Percentiles rank a stretch among this genome's conserved stretches.
Evolutionary conservation across 164 flowering plant genomes (phyloP).

Genomic region (Annona squamosa): DNA sequence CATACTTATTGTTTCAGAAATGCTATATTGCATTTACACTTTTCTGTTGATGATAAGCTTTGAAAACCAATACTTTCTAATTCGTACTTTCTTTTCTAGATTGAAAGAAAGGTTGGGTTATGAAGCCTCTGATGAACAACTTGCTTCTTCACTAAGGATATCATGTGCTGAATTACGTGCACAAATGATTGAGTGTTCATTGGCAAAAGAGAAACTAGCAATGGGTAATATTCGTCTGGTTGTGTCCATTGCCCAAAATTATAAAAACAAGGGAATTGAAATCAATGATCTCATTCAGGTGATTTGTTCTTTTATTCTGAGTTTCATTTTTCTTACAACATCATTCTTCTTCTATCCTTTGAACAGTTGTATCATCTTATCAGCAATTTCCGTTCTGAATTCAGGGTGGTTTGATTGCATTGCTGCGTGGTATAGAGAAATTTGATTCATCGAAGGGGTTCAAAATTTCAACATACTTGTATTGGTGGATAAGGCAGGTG

Average conservation of each 20-base stretch:
- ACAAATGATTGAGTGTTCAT: conserved; percentile 49
- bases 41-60: no score
- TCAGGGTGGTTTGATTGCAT: conserved; percentile 89
- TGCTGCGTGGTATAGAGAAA: conserved; percentile 90
- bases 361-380: not conserved
- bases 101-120: conserved; percentile 68
- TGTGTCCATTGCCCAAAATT: conserved; percentile 85
- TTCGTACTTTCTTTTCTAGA: conserved; percentile 25
- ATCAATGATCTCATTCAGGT: conserved; percentile 97
- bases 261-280: conserved; percentile 82
- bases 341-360: not conserved
- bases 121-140: conserved; percentile 84
- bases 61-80: not conserved
- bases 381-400: conserved; percentile 5
- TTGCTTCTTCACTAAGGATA: conserved; percentile 66
- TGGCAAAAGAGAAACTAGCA: conserved; percentile 86
- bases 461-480: conserved; percentile 89
- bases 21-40: no score
- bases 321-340: not conserved
- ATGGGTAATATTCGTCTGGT: conserved; percentile 97
- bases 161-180: conserved; percentile 53
- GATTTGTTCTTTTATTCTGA: not conserved
- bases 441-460: conserved; percentile 93
- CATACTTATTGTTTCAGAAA: no score
- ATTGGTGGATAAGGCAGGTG: conserved; percentile 99